Evolutionary conservation across 2,329 filamentous ascomycete species (phyloP).

Genomic region (Davidsoniella eucalypti): DNA sequence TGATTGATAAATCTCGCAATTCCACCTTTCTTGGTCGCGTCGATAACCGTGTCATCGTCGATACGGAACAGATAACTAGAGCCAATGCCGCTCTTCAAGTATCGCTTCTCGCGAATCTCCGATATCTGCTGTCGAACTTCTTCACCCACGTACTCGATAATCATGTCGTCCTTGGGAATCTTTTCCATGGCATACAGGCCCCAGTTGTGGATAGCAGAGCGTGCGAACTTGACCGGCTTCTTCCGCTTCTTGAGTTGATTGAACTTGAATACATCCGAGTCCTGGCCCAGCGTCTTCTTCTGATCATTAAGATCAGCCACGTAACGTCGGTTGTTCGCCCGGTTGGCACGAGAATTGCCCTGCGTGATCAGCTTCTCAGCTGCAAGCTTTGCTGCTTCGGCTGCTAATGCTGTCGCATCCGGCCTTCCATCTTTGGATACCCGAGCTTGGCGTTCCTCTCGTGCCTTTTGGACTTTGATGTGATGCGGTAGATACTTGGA

Average conservation of each 20-base stretch:
- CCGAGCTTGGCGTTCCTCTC: constrained; percentile 76
- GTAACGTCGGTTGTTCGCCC: constrained; percentile 86
- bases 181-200: constrained; percentile 95
- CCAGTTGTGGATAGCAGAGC: constrained; percentile 98
- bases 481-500: constrained; percentile 96
- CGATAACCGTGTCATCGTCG: constrained; percentile 92
- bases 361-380: constrained; percentile 71
- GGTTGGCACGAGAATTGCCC: constrained; percentile 80
- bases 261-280: constrained; percentile 87
- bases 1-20: constrained; percentile 99
- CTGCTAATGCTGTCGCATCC: constrained; percentile 47
- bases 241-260: constrained; percentile 99
- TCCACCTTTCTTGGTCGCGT: constrained; percentile 95
- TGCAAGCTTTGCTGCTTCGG: constrained; percentile 54
- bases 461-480: constrained; percentile 82
- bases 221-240: constrained; percentile 95
- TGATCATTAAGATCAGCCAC: constrained; percentile 92
- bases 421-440: constrained; percentile 46
- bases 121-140: constrained; percentile 93
- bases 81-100: constrained; percentile 90
- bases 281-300: constrained; percentile 67
- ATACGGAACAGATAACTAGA: constrained; percentile 97
- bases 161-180: constrained; percentile 96
- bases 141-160: constrained; percentile 98
- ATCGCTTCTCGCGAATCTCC: constrained; percentile 83